Percentiles rank a stretch among this genome's conserved stretches.
Conservation (phyloP, 345 rosid genomes). For the rapeseed (Brassica napus) region Da-Ae NC_063443.1:18725001-18725500, state of each 20-base stretch:
- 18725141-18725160: constrained; percentile 83
- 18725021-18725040: constrained; percentile 77
- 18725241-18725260: not conserved
- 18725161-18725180: constrained; percentile 91
- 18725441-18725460: not conserved
- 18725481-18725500: too few relatives aligned
- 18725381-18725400: not conserved
- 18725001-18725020: constrained; percentile 94
- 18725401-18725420: too few relatives aligned
- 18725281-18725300: not conserved
- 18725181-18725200: constrained; percentile 62
- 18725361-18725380: not conserved
- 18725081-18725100: not conserved
- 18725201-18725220: constrained; percentile 70
- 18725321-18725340: not conserved
- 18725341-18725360: not conserved
- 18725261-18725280: not conserved
- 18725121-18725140: constrained; percentile 85
- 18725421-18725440: not conserved
- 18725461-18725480: too few relatives aligned
- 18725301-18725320: not conserved
- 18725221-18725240: constrained; percentile 20
- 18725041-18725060: not conserved
- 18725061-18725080: not conserved
- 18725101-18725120: constrained; percentile 47